Percentiles rank a stretch among this genome's conserved stretches.
phyloP scores from a whole-genome alignment of 768 basidiomycete genomes.

The Inosperma sp. region DNA sequence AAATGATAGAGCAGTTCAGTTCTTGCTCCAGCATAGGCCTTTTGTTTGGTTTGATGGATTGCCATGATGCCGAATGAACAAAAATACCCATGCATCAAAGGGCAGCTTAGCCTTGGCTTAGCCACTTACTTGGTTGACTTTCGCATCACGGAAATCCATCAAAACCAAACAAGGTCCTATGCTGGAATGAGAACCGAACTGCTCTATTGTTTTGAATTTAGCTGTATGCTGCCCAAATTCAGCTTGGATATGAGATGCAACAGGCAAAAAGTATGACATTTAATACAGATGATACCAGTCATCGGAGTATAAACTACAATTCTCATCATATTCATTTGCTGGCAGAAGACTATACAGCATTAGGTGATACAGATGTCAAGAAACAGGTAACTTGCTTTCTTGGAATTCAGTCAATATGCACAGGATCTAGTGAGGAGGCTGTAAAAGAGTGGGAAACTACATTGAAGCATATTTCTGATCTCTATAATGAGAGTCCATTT shows the following conservation, averaged over 20 bases:
- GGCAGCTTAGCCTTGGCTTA: no score
- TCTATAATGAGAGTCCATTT: slow-evolving; percentile 22
- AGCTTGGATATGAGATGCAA: slow-evolving; percentile 20
- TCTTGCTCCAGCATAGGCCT: no score
- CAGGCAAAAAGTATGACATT: slow-evolving; percentile 15
- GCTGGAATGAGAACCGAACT: no score
- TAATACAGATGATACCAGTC: slow-evolving; percentile 20
- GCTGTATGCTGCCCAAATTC: slow-evolving; percentile 23
- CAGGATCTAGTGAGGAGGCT: slow-evolving; percentile 20
- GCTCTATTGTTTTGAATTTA: no score
- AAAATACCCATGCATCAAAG: no score
- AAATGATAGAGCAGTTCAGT: no score
- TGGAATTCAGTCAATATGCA: slow-evolving; percentile 19
- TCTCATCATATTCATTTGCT: slow-evolving; percentile 18
- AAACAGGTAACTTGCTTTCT: slow-evolving; percentile 15
- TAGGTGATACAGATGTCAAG: background rate
- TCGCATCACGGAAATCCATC: no score
- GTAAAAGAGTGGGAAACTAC: slow-evolving; percentile 19
- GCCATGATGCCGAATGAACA: no score
- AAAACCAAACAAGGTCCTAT: no score
- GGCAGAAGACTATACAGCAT: slow-evolving; percentile 16
- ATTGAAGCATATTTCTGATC: slow-evolving; percentile 12
- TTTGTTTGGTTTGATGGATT: no score
- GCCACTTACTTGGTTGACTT: no score
- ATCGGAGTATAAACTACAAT: slow-evolving; percentile 20